Conservation (phyloP, 208 protist genomes). For the Novymonas esmeraldas region DNA sequence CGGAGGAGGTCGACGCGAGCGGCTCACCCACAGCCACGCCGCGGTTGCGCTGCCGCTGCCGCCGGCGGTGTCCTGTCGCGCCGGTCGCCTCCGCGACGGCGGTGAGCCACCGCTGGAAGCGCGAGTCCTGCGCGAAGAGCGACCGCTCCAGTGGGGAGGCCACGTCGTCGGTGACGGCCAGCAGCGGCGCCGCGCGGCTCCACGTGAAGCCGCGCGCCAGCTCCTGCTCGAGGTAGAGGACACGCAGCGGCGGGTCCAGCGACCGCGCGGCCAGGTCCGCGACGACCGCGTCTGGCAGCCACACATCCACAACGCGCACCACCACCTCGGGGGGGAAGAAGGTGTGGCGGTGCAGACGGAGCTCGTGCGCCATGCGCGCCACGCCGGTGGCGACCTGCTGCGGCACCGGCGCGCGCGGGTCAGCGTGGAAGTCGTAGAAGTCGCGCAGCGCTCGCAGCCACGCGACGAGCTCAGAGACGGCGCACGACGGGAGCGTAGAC, state of each 20-base stretch:
- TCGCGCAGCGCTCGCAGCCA: slow-evolving; percentile 65
- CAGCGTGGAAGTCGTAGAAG: slow-evolving; percentile 53
- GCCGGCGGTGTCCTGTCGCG: not conserved
- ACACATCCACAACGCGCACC: slow-evolving; percentile 39
- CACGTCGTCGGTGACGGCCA: slow-evolving; percentile 44
- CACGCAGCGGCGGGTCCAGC: slow-evolving; percentile 54
- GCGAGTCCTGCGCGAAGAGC: slow-evolving; percentile 39
- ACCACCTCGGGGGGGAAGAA: slow-evolving; percentile 58
- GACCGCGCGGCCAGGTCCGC: slow-evolving; percentile 54
- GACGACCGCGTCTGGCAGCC: slow-evolving; percentile 46
- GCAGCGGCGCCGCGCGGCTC: slow-evolving; percentile 33
- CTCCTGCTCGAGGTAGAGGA: slow-evolving; percentile 55
- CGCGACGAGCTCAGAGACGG: slow-evolving; percentile 35
- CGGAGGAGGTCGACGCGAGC: not conserved
- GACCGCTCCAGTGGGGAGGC: slow-evolving; percentile 26
- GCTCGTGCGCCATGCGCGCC: slow-evolving; percentile 57
- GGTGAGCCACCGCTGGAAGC: slow-evolving; percentile 28
- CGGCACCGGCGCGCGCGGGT: slow-evolving; percentile 43
- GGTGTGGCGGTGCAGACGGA: slow-evolving; percentile 55
- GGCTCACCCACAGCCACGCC: not conserved
- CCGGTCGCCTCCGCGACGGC: not conserved
- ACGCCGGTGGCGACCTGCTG: slow-evolving; percentile 67
- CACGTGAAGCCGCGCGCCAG: slow-evolving; percentile 39
- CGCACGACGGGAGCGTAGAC: slow-evolving; percentile 55
- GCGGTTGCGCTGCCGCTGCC: not conserved